Evolutionary conservation across 2,329 filamentous ascomycete genomes (phyloP).

Genomic region (Sclerotinia glacialis): DNA sequence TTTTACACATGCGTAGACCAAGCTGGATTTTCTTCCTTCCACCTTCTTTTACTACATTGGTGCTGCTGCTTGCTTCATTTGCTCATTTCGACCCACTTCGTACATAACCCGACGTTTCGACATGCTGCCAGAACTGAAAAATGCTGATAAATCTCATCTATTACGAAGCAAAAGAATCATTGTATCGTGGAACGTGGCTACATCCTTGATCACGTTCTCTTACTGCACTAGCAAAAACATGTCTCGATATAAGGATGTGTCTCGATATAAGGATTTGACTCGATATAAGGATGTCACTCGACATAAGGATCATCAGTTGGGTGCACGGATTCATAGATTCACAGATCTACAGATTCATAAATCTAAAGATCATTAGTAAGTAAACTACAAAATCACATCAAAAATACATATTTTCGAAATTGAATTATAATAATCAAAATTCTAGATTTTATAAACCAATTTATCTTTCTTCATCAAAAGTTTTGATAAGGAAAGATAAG

Average conservation of each 20-base stretch:
- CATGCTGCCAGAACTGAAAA: neutral
- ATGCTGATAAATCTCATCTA: neutral
- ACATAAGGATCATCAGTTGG: too few species aligned
- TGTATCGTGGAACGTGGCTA: neutral
- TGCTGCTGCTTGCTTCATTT: too few species aligned
- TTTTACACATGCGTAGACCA: neutral
- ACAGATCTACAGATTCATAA: too few species aligned
- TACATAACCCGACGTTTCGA: neutral
- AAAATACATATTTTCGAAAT: too few species aligned
- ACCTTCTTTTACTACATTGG: neutral
- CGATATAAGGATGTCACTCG: neutral
- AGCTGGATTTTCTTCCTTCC: neutral
- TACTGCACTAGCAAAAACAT: neutral
- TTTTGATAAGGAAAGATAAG: too few species aligned
- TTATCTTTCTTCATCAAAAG: too few species aligned
- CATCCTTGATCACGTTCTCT: neutral
- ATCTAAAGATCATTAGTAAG: too few species aligned
- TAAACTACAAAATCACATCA: too few species aligned
- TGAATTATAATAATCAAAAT: too few species aligned
- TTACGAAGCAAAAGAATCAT: neutral
- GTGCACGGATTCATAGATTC: too few species aligned
- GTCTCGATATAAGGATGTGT: neutral
- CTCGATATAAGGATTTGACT: neutral
- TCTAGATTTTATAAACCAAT: too few species aligned
- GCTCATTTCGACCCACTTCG: neutral